phyloP scores from a whole-genome alignment of 225 moss, liverwort and hornwort genomes.

The Polytrichum commune region DNA sequence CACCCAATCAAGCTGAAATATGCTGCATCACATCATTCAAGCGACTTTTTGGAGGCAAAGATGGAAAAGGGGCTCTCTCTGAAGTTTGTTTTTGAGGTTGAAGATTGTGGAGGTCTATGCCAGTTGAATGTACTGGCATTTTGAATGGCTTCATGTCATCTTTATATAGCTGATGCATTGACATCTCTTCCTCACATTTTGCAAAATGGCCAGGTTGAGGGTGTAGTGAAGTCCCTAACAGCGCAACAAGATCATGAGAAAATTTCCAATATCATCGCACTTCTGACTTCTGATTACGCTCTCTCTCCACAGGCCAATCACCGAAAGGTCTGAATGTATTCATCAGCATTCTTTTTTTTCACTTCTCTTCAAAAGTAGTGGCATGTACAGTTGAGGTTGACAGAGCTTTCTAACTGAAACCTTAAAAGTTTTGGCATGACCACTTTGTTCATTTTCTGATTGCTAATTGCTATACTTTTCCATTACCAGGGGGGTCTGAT shows the following conservation, averaged over 20 bases:
- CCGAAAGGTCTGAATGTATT: slow-evolving; percentile 62
- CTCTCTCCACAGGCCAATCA: slow-evolving; percentile 72
- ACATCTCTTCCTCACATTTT: background rate
- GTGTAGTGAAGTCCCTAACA: slow-evolving; percentile 60
- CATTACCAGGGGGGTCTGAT: slow-evolving; percentile 46
- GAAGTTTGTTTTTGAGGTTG: background rate
- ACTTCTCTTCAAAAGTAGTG: background rate
- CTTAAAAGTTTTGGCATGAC: background rate
- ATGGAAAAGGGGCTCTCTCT: background rate
- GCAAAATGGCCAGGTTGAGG: slow-evolving; percentile 57
- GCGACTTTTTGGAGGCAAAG: too few relatives aligned
- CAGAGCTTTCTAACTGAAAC: background rate
- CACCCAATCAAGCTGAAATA: too few relatives aligned
- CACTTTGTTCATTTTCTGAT: background rate
- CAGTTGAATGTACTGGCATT: background rate
- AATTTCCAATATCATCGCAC: slow-evolving; percentile 60
- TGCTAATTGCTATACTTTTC: background rate
- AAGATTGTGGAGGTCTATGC: background rate
- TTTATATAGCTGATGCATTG: too few relatives aligned
- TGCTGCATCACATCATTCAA: too few relatives aligned
- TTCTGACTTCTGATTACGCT: slow-evolving; percentile 63
- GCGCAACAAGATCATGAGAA: slow-evolving; percentile 74
- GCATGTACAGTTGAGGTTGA: background rate
- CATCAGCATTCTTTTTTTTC: background rate
- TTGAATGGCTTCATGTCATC: too few relatives aligned